phyloP scores from a whole-genome alignment of 345 rosid genomes.

The Stellera chamaejasme region DNA sequence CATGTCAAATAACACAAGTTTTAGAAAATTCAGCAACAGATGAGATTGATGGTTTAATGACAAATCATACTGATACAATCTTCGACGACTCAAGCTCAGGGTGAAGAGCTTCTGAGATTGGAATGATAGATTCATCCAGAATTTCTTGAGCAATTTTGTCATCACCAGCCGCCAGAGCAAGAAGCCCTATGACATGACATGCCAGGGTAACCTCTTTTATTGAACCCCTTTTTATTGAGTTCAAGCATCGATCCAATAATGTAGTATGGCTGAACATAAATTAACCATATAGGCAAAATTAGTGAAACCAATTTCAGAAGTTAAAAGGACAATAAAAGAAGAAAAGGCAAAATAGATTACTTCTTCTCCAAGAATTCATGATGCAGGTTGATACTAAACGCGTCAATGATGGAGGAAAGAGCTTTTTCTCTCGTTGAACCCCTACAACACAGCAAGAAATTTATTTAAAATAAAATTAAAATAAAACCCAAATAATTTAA shows the following conservation, averaged over 20 bases:
- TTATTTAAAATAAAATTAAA: too few species aligned
- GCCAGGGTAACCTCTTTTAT: constrained; percentile 66
- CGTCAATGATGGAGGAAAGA: constrained; percentile 50
- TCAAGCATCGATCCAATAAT: constrained; percentile 62
- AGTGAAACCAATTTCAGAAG: too few species aligned
- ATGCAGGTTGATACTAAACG: constrained; percentile 65
- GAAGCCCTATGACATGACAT: constrained; percentile 68
- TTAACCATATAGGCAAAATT: too few species aligned
- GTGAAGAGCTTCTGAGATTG: constrained; percentile 66
- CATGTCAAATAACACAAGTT: too few species aligned
- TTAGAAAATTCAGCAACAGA: too few species aligned
- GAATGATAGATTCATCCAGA: constrained; percentile 52
- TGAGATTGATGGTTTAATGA: too few species aligned
- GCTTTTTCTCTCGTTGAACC: constrained; percentile 86
- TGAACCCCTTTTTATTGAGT: constrained; percentile 67
- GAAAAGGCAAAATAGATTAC: constrained; percentile 28
- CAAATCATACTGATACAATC: constrained; percentile 38
- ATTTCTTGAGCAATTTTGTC: constrained; percentile 58
- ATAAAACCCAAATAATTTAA: too few species aligned
- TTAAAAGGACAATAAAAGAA: background rate
- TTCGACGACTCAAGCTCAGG: constrained; percentile 44
- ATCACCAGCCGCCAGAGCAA: constrained; percentile 73
- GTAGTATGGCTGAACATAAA: constrained; percentile 57
- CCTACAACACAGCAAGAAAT: constrained; percentile 31
- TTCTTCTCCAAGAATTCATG: constrained; percentile 70